Evolutionary conservation across 257 asterid species (phyloP), one percentile per base, ranked within the genome.

Genomic region (Haberlea rhodopensis): DNA sequence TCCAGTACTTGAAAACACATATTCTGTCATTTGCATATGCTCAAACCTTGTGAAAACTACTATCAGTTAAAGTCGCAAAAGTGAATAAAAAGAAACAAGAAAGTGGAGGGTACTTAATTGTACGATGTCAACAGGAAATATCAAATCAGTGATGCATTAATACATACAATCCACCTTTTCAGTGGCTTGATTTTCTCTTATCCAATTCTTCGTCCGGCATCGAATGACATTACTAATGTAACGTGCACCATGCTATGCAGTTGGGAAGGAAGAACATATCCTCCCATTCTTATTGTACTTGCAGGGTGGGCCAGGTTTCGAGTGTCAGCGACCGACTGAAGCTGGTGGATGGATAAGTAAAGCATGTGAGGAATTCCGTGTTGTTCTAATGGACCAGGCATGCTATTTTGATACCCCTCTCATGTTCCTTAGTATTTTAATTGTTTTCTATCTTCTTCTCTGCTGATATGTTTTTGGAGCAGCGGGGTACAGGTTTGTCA

Each of bases 281-380:
- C 84, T 91, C 63, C 96, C 98, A 8, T 89, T 76, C 78, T 74
- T 91, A 51, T 79, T 91, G 46, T 91, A 76, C 76, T 80, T 91
- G 81, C 96, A 91, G 78, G 98, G 98, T 59, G 98, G 98, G 25
- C 98, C 98, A 34, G 98, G 98, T 46, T 92, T 82, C 71, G 97
- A 92, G 81, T 85, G 88, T 65, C 69, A 71, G 57, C 78, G 97
- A 27, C 99, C 96, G 55, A 70, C 96, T 52, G 99, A 92, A 81
- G 80, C 95, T 19, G 72, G 90, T 63, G 99, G 99, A 72, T 92
- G 99, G 99, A 87, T 92, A 62, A 77, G 83, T 55, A 92, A 78
- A 84, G 99, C 91, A 52, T 92, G 96, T 53, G 97, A 92, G 76
- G 94, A 89, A 69, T 80, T 70, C 71, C 97, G 97, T 70, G 77